Base-by-base conservation (phyloP, 192 early-diverging fungal genomes). In the Coemansia sp. region DNA sequence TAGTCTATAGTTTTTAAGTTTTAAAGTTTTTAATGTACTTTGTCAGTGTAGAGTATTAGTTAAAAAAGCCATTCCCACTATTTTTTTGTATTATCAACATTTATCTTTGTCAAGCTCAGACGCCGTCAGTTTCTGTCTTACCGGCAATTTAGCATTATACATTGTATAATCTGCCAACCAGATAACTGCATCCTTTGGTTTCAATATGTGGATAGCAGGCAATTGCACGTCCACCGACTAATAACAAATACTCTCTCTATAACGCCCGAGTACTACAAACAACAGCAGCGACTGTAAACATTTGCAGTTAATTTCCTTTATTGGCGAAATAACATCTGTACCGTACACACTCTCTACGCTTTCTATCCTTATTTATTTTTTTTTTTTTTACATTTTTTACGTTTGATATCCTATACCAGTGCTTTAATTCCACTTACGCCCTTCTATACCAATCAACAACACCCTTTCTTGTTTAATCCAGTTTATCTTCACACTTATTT, bases 21-120 rank as follows among this genome's bases (percentile, higher is more conserved):
- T 47, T 39, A 56, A 3, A 45, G 35, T 58, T 60, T 53, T 55
- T 60, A 49, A 58, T 62, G 67, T 58, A 57, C 50, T 61, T 34
- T 69, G 55, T 50, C 42, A 19, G 61, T 54, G 55, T 60, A 59
- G 56, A 60, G 57, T 25, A 0, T 62, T 58, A 46, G 22, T 58
- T 39, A 39, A 2, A 42, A 42, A 42, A 42, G 39, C 11, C 11
- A 10, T 42, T 16, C 9, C 32, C 9, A 34, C 4, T 34, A 57
- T 19, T 58, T 28, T 22, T 29, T 42, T 39, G 22, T 24, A 29
- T 56, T 34, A 36, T 32, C 27, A 56, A 35, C 30, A 32, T 56
- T 29, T 56, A 7, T 56, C 16, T 30, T 30, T 32, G 55, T 32
- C 18, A 22, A 36, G 28, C n/a, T n/a, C n/a, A n/a, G n/a, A n/a